Percentiles rank a stretch among this genome's conserved stretches.
Conservation (phyloP, 2,329 filamentous ascomycete genomes). For the Raffaelea albimanens region DNA sequence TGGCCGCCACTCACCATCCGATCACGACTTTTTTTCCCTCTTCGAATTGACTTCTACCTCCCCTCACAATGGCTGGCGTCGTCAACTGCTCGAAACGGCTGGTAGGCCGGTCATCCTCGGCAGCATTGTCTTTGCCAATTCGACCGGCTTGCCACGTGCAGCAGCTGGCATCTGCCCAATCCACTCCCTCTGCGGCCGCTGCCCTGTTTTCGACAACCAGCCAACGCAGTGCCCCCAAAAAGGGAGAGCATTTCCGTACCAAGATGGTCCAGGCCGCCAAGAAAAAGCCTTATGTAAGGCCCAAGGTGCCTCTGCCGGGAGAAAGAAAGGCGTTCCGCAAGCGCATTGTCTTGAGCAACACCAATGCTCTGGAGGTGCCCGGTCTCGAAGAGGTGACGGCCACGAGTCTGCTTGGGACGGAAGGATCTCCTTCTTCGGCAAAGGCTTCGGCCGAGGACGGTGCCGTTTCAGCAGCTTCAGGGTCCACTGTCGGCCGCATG, state of each 20-base stretch:
- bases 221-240: constrained; percentile 7
- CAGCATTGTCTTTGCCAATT: not conserved
- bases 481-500: constrained; percentile 56
- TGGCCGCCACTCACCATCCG: too few species aligned
- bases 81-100: constrained; percentile 10
- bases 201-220: constrained; percentile 33
- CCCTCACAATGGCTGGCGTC: constrained; percentile 7
- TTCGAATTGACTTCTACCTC: too few species aligned
- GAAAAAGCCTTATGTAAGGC: constrained; percentile 43
- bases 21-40: too few species aligned
- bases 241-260: constrained; percentile 20
- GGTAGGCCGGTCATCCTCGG: constrained; percentile 6
- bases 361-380: constrained; percentile 73
- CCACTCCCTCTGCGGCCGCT: constrained; percentile 14
- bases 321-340: constrained; percentile 84
- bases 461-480: constrained; percentile 29
- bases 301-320: constrained; percentile 56
- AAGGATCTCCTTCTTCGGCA: too few species aligned
- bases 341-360: constrained; percentile 85
- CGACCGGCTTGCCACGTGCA: not conserved
- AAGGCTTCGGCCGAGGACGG: not conserved
- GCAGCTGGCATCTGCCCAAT: not conserved
- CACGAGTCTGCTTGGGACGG: constrained; percentile 24
- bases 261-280: constrained; percentile 31
- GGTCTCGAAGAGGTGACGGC: constrained; percentile 54